Evolutionary conservation across 805 yeast genomes (phyloP).

Genomic region (Lipomyces anomalus): DNA sequence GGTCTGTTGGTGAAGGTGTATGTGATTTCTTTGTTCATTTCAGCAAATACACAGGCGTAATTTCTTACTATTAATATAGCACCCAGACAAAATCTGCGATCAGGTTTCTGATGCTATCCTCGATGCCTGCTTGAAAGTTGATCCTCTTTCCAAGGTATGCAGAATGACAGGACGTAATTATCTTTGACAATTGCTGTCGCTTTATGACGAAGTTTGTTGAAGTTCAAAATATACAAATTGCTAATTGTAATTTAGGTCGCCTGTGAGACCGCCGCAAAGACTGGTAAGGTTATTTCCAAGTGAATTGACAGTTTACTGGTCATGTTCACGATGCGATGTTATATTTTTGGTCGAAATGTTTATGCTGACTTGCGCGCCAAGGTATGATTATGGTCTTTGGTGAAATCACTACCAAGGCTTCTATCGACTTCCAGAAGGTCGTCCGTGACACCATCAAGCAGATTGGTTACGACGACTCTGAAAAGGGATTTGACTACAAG

Average conservation of each 20-base stretch:
- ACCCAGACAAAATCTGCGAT: conserved; percentile 67
- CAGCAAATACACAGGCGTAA: neutral
- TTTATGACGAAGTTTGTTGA: neutral
- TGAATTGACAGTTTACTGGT: too few relatives aligned
- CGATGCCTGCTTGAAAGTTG: conserved; percentile 93
- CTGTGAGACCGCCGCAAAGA: conserved; percentile 98
- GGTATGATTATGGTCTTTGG: conserved; percentile 96
- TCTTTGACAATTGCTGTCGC: neutral
- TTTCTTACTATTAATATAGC: conserved; percentile 22
- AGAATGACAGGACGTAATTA: neutral
- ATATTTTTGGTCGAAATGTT: neutral
- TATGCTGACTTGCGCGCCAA: neutral
- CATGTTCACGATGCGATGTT: too few relatives aligned
- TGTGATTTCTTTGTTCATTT: conserved; percentile 8
- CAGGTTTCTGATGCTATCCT: conserved; percentile 97
- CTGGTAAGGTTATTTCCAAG: conserved; percentile 49
- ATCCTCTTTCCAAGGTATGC: conserved; percentile 77
- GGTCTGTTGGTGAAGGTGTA: conserved; percentile 59
- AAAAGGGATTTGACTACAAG: conserved; percentile 97
- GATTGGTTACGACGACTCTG: conserved; percentile 95
- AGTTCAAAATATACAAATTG: neutral
- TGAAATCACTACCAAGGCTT: conserved; percentile 97
- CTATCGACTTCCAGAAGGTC: conserved; percentile 92
- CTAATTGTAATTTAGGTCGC: conserved; percentile 51
- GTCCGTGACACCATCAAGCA: conserved; percentile 97